Conservation (phyloP, 352 stramenopile genomes). For the Phytophthora pinifolia region DNA sequence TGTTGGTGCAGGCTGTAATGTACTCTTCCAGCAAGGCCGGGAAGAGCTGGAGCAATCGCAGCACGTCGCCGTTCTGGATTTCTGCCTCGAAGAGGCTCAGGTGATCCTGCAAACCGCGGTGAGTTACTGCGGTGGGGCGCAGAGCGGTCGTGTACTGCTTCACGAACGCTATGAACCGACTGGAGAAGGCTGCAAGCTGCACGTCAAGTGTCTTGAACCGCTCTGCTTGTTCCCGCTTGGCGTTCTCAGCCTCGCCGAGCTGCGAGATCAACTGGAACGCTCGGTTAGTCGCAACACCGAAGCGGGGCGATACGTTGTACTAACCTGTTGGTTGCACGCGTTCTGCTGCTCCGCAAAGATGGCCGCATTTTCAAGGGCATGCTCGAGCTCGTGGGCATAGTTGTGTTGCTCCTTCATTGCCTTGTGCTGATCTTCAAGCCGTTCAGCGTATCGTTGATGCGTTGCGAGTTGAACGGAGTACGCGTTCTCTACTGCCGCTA, state of each 20-base stretch:
- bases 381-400: conserved; percentile 21
- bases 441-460: conserved; percentile 10
- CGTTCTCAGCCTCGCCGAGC: conserved; percentile 16
- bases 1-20: conserved; percentile 8
- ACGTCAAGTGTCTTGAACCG: conserved; percentile 13
- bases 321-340: conserved; percentile 33
- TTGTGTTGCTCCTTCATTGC: conserved; percentile 14
- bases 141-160: conserved; percentile 23
- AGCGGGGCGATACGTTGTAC: not conserved
- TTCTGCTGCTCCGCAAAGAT: conserved; percentile 42
- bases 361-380: conserved; percentile 27
- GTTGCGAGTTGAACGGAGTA: conserved; percentile 23
- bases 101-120: conserved; percentile 20
- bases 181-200: conserved; percentile 16
- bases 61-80: conserved; percentile 34
- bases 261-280: conserved; percentile 16
- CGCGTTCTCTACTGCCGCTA: conserved; percentile 31
- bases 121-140: conserved; percentile 11
- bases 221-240: conserved; percentile 15
- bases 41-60: conserved; percentile 52
- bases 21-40: conserved; percentile 54
- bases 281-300: not conserved
- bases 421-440: conserved; percentile 18
- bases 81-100: conserved; percentile 22
- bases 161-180: conserved; percentile 18